A percentile compares a stretch with the other conserved stretches of the same genome.
Evolutionary conservation across 495 filamentous ascomycete genomes (phyloP).

Genomic region (Neurospora africana): DNA sequence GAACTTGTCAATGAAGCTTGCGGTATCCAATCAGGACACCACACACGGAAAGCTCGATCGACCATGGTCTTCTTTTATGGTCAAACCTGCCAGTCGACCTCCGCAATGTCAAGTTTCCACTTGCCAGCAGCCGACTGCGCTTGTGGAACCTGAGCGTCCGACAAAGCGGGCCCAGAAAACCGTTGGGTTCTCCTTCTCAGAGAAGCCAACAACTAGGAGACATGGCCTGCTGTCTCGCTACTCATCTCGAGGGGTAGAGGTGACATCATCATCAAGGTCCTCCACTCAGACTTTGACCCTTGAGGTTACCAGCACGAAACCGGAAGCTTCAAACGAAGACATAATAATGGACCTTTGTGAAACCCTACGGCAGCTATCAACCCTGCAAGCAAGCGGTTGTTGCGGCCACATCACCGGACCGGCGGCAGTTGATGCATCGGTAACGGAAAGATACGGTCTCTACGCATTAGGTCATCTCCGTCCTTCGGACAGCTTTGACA

Average conservation of each 20-base stretch:
- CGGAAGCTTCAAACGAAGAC: not conserved
- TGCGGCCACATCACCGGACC: conserved; percentile 1
- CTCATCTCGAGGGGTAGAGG: not conserved
- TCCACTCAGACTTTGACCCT: not conserved
- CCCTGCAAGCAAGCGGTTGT: not conserved
- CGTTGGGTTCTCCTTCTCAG: not conserved
- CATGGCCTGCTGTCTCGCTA: not conserved
- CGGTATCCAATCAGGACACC: not conserved
- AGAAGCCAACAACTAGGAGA: not conserved
- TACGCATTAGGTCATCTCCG: not conserved
- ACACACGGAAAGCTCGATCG: not conserved
- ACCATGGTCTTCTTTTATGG: not conserved
- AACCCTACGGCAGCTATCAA: no score
- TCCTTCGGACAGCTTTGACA: not conserved
- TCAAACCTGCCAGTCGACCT: not conserved
- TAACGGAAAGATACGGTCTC: not conserved
- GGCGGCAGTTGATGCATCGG: not conserved
- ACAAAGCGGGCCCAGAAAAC: not conserved
- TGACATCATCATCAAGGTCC: not conserved
- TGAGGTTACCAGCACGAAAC: not conserved
- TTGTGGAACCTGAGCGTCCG: not conserved
- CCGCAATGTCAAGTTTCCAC: no score
- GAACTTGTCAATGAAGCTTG: not conserved
- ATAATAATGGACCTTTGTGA: conserved; percentile 3
- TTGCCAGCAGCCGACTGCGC: not conserved